These are phyloP conservation scores for Alisma plantagoaquatica DNA, from an alignment of 106 monocot genomes.

Conservation along the genomic window DNA sequence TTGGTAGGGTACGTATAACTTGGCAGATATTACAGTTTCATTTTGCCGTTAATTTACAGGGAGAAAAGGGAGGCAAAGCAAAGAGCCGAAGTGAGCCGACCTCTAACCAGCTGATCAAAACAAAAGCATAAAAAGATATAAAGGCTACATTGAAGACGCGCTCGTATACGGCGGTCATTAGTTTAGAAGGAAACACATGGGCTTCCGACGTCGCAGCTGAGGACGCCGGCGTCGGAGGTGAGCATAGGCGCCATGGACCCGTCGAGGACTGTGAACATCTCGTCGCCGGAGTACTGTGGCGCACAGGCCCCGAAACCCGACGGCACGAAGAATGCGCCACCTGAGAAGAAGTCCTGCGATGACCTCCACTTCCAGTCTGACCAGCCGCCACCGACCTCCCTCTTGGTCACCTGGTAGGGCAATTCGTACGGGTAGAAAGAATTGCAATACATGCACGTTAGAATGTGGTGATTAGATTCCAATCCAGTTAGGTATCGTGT, in stretches of 20 bases:
- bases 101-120: no score
- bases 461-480: constrained; percentile 7
- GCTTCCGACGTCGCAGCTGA: constrained; percentile 20
- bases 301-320: constrained; percentile 39
- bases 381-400: constrained; percentile 26
- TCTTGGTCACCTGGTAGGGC: constrained; percentile 35
- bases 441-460: constrained; percentile 6
- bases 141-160: no score
- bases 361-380: constrained; percentile 59
- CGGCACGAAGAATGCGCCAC: constrained; percentile 47
- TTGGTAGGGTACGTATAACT: no score
- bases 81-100: no score
- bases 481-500: no score
- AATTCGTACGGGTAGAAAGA: not conserved
- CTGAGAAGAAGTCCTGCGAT: constrained; percentile 24
- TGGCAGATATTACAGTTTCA: no score
- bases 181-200: constrained; percentile 23
- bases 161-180: no score
- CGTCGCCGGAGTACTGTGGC: constrained; percentile 16
- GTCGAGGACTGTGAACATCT: constrained; percentile 15
- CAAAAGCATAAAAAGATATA: no score
- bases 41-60: no score
- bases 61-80: no score
- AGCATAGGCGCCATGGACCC: constrained; percentile 32
- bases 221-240: constrained; percentile 28